Conservation (phyloP, 106 monocot genomes). For the Acorus gramineus region DNA sequence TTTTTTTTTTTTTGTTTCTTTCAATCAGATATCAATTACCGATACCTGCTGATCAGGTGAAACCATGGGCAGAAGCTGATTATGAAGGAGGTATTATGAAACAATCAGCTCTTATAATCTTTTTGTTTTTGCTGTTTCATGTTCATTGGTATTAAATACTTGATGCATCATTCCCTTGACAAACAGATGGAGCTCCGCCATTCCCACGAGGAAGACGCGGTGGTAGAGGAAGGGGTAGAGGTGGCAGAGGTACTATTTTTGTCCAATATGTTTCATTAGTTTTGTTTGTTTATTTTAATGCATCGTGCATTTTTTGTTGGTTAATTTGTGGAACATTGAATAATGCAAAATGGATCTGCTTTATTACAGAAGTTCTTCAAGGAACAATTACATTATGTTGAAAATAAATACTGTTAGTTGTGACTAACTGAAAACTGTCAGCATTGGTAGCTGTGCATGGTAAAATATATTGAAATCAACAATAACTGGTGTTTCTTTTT, state of each 20-base stretch:
- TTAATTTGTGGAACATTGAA: no score
- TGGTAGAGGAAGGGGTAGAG: background rate
- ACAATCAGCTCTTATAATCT: background rate
- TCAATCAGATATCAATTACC: slow-evolving; percentile 5
- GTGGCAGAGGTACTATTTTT: background rate
- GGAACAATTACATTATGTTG: background rate
- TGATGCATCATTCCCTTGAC: no score
- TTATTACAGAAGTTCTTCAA: background rate
- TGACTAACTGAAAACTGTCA: no score
- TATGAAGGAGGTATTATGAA: background rate
- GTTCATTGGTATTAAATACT: no score
- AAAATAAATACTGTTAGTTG: no score
- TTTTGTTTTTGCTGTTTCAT: background rate
- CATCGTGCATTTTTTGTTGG: no score
- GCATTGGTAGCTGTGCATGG: no score
- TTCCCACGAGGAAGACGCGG: background rate
- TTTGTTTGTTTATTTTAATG: background rate
- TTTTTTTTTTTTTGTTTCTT: no score
- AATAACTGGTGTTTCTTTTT: no score
- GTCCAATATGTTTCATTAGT: background rate
- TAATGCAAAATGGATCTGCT: no score
- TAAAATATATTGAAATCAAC: no score
- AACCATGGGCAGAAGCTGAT: slow-evolving; percentile 1
- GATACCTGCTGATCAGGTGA: slow-evolving; percentile 6
- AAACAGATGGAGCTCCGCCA: background rate